Base-by-base conservation (phyloP, 768 basidiomycete species). In the Mrakia blollopis region DNA sequence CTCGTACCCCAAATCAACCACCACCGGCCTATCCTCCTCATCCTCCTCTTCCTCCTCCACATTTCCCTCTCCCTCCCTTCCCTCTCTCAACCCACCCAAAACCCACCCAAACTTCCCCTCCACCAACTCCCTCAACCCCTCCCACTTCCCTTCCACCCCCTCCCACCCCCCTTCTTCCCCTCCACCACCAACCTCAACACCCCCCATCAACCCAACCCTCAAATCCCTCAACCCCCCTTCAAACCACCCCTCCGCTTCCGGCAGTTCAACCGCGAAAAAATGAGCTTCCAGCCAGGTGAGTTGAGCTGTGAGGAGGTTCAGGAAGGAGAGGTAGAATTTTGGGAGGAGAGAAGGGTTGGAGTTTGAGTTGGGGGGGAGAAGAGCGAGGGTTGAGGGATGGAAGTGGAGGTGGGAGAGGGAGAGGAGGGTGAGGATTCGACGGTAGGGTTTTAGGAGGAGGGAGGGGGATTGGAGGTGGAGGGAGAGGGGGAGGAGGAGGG, bases 21-120 rank as follows among this genome's bases (percentile, higher is more conserved):
- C 25, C 23, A 72, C 39, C 30, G 76, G 76, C 61, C 70, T 35
- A 54, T 77, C 76, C 60, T 77, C 76, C 57, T 77, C 76, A 44
- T 68, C 65, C 25, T 68, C 65, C 21, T 63, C 62, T 2, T 63
- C 62, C 62, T 63, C 62, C 10, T 37, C 35, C 3, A 7, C 62
- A 6, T 32, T 3, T 10, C 67, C 76, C 50, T 77, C 76, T 41
- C 54, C 76, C 18, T 67, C 76, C 9, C 52, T 67, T 21, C 35
- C 68, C 32, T 35, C 68, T 32, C 35, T 44, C 44, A 37, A 18
- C 39, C 6, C 71, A 25, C 5, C 28, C 11, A 57, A 35, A 11
- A 73, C 65, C 76, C 76, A 77, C 30, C 76, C 71, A 28, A 73
- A 77, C 63, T 73, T 72, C 44, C 62, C 71, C 3, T n/a, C 37